A percentile compares a stretch with the other conserved stretches of the same genome.
phyloP scores from a whole-genome alignment of 75 land plant genomes.

The Ceratopteris richardii region DNA sequence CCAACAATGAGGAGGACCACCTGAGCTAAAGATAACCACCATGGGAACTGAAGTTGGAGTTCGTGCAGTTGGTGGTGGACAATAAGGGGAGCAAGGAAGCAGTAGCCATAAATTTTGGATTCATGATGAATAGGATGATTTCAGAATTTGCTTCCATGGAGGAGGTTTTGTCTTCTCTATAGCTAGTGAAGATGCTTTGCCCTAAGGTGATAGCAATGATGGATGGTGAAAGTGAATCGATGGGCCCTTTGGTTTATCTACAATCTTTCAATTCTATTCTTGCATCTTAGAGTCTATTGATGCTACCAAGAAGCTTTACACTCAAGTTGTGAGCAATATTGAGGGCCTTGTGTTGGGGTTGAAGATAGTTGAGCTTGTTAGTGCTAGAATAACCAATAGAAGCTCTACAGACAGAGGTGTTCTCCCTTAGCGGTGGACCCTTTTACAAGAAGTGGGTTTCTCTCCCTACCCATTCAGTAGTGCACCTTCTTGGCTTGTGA shows the following conservation, averaged over 20 bases:
- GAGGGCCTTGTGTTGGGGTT: slow-evolving; percentile 49
- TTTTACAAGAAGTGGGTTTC: slow-evolving; percentile 40
- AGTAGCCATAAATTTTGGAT: slow-evolving; percentile 41
- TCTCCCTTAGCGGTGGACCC: slow-evolving; percentile 42
- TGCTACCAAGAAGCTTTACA: slow-evolving; percentile 23
- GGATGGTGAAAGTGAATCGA: slow-evolving; percentile 34
- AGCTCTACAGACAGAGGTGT: slow-evolving; percentile 16
- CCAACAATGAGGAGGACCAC: slow-evolving; percentile 15
- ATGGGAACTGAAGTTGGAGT: slow-evolving; percentile 33
- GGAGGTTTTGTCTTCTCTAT: slow-evolving; percentile 20
- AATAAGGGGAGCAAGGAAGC: slow-evolving; percentile 37
- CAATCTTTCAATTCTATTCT: slow-evolving; percentile 60
- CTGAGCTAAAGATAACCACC: slow-evolving; percentile 51
- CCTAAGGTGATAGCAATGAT: slow-evolving; percentile 45
- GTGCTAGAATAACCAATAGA: not conserved
- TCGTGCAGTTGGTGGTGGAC: slow-evolving; percentile 11
- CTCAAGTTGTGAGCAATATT: slow-evolving; percentile 29
- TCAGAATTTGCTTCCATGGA: slow-evolving; percentile 12
- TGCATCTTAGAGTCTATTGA: slow-evolving; percentile 70
- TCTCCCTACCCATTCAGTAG: slow-evolving; percentile 48
- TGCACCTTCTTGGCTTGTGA: slow-evolving; percentile 57
- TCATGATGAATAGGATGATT: slow-evolving; percentile 31
- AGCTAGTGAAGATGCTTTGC: slow-evolving; percentile 23
- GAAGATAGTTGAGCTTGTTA: slow-evolving; percentile 41
- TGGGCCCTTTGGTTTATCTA: slow-evolving; percentile 45